A percentile compares a stretch with the other conserved stretches of the same genome.
These are phyloP conservation scores for Podaxis sp. DNA, from an alignment of 768 basidiomycete species.

Conservation along the genomic window DNA sequence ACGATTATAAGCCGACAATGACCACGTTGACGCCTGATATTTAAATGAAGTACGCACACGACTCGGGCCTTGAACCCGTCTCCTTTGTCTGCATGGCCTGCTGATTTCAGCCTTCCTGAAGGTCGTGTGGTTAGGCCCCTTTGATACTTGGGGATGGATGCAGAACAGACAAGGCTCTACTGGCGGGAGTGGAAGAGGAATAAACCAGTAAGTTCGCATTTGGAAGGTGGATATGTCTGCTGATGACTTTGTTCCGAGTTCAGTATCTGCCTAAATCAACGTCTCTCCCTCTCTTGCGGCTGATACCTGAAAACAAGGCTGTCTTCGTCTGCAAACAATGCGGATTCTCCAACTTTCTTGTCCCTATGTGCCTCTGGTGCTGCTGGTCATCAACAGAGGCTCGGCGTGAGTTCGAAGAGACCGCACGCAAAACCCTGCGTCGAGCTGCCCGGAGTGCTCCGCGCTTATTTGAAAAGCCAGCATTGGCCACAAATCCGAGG, in stretches of 20 bases:
- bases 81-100: neutral
- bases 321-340: slow-evolving; percentile 5
- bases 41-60: neutral
- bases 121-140: neutral
- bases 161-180: neutral
- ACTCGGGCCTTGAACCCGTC: neutral
- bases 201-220: neutral
- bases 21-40: neutral
- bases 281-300: slow-evolving; percentile 1
- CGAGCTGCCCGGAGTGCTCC: slow-evolving; percentile 4
- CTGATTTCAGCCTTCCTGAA: slow-evolving; percentile 3
- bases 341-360: slow-evolving; percentile 3
- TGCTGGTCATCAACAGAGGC: slow-evolving; percentile 1
- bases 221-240: neutral
- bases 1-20: neutral
- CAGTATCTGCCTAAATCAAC: slow-evolving; percentile 7
- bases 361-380: slow-evolving; percentile 4
- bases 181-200: slow-evolving; percentile 3
- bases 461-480: slow-evolving; percentile 1
- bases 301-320: slow-evolving; percentile 1
- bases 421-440: neutral
- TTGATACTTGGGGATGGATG: neutral
- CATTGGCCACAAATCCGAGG: neutral
- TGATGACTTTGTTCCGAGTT: neutral
- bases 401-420: slow-evolving; percentile 1